Conservation (phyloP, 345 rosid species). For the Murraya koenigii region DNA sequence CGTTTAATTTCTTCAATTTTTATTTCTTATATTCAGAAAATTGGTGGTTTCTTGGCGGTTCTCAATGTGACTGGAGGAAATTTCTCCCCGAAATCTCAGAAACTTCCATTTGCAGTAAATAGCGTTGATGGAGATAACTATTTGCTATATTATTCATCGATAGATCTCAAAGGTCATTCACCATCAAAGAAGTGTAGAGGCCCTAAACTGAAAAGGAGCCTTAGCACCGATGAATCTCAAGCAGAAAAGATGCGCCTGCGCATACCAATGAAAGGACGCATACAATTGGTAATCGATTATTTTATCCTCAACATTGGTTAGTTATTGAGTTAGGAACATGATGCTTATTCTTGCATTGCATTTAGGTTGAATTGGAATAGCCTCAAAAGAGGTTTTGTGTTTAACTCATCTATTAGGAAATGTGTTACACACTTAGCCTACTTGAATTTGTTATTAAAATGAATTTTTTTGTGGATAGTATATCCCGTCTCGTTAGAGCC, state of each 20-base stretch:
- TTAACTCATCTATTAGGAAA: neutral
- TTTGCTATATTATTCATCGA: slow-evolving; percentile 51
- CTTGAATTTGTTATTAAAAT: neutral
- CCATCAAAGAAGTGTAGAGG: slow-evolving; percentile 30
- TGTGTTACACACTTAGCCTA: neutral
- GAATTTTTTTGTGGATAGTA: neutral
- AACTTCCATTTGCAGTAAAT: slow-evolving; percentile 57
- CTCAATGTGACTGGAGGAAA: slow-evolving; percentile 58
- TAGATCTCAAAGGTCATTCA: slow-evolving; percentile 34
- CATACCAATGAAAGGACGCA: slow-evolving; percentile 57
- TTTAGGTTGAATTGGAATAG: neutral
- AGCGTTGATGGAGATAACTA: slow-evolving; percentile 57
- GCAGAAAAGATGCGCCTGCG: slow-evolving; percentile 38
- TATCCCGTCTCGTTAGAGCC: neutral
- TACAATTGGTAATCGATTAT: slow-evolving; percentile 40
- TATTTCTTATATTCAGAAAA: slow-evolving; percentile 32
- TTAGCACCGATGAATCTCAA: slow-evolving; percentile 37
- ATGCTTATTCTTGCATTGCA: neutral
- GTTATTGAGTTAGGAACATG: neutral
- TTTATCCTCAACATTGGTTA: neutral
- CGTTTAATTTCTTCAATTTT: slow-evolving; percentile 1
- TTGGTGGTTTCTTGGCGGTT: slow-evolving; percentile 57
- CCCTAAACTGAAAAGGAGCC: slow-evolving; percentile 36
- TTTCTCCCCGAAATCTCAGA: slow-evolving; percentile 49
- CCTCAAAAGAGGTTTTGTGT: neutral